Conservation (phyloP, 2,329 filamentous ascomycete species). For the Cadophora gregata region DNA sequence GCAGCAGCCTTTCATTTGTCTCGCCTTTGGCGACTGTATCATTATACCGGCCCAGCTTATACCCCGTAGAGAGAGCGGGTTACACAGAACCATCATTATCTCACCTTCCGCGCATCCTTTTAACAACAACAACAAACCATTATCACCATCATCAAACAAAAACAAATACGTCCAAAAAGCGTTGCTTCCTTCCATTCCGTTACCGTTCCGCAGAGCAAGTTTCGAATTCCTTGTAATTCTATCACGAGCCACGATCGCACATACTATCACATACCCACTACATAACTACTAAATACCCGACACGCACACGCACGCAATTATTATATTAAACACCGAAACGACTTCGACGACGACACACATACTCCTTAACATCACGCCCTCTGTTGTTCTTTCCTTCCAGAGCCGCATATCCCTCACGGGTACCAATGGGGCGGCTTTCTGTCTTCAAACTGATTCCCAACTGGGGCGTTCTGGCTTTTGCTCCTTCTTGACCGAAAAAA, state of each 20-base stretch:
- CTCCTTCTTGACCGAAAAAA: constrained; percentile 27
- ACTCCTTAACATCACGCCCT: constrained; percentile 19
- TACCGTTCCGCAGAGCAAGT: constrained; percentile 5
- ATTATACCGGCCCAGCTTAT: constrained; percentile 34
- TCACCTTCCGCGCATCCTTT: constrained; percentile 6
- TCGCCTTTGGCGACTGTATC: constrained; percentile 34
- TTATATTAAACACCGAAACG: constrained; percentile 24
- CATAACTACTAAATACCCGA: constrained; percentile 20
- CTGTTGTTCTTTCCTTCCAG: constrained; percentile 20
- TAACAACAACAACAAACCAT: constrained; percentile 10
- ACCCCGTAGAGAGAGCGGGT: constrained; percentile 36
- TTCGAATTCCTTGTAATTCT: constrained; percentile 24
- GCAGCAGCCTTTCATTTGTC: constrained; percentile 28
- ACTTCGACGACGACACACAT: constrained; percentile 26
- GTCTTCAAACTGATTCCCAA: constrained; percentile 22
- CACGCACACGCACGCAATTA: constrained; percentile 25
- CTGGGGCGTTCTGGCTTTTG: constrained; percentile 15
- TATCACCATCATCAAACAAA: constrained; percentile 24
- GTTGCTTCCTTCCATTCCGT: constrained; percentile 16
- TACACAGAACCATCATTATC: constrained; percentile 38
- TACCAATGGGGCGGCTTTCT: constrained; percentile 27
- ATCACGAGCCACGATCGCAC: constrained; percentile 37
- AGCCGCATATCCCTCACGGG: constrained; percentile 34
- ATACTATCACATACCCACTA: constrained; percentile 20
- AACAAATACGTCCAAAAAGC: constrained; percentile 20